Base-by-base conservation (phyloP, 2,329 filamentous ascomycete genomes). In the Monascus ruber region DNA sequence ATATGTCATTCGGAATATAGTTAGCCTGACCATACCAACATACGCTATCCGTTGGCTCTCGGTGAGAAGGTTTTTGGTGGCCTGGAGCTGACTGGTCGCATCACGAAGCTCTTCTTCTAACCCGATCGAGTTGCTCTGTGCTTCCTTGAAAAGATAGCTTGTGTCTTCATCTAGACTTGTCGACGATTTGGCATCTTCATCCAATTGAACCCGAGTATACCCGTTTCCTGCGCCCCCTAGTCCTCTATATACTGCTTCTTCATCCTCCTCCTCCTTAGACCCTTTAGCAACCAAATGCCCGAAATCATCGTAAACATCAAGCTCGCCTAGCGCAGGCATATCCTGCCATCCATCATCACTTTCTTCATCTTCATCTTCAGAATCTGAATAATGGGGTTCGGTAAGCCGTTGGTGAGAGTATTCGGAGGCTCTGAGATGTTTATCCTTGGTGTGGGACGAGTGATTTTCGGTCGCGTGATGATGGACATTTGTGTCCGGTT, bases 141-240 rank as follows among this genome's bases (percentile, higher is more conserved):
- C 64, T 43, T 86, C 80, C 48, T 85, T 89, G 70, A 98, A 98
- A 3, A 98, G 73, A 59, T 98, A 98, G 40, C 87, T 80, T 0
- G 91, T 98, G 54, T 96, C 89, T 42, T 98, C 91, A 57, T 98
- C 91, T 79, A 98, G 79, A 65, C 89, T 96, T 3, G 87, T 98
- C 36, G 83, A 83, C 26, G 88, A 95, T 58, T 94, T 79, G 9
- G 81, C 88, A 62, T 98, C 91, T 47, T 98, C 91, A 52, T 98
- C 91, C 52, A 94, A 74, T 46, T 93, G 77, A n/a, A 98, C 86
- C 36, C 87, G 76, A 1, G 91, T 98, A 60, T 98, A 98, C 4
- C 91, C 91, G 62, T 87, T 95, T 31, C 87, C 87, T 6, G 89
- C 89, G 26, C 88, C 88, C 24, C 89, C 88, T 0, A 94, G 73